phyloP scores from a whole-genome alignment of 345 rosid genomes.

The Ricinus communis region DNA sequence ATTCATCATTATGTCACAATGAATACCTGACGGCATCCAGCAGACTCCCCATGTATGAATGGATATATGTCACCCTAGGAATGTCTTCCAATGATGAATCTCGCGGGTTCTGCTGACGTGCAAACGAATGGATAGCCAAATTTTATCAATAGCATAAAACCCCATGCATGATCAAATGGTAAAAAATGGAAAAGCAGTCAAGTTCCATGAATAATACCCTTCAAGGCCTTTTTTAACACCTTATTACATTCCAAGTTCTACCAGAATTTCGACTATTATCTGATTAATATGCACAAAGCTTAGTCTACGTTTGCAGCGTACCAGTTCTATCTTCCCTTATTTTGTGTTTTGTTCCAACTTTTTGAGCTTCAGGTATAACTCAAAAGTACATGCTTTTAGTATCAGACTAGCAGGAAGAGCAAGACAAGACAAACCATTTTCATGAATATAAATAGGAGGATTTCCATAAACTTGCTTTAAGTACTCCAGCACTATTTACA shows the following conservation, averaged over 20 bases:
- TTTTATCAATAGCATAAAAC: background rate
- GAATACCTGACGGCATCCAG: conserved; percentile 51
- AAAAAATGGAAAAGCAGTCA: too few species aligned
- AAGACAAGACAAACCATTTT: conserved; percentile 44
- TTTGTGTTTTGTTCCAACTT: too few species aligned
- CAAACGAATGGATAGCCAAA: background rate
- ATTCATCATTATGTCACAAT: background rate
- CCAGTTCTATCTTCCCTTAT: too few species aligned
- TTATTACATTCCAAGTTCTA: too few species aligned
- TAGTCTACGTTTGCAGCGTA: too few species aligned
- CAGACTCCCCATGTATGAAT: conserved; percentile 42
- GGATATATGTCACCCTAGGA: conserved; percentile 41
- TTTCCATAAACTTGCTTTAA: conserved; percentile 40
- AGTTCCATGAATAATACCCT: background rate
- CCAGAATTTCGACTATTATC: too few species aligned
- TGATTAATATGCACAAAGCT: too few species aligned
- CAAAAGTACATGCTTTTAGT: too few species aligned
- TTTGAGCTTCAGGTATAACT: too few species aligned
- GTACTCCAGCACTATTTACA: conserved; percentile 35
- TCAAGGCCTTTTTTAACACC: too few species aligned
- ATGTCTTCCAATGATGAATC: conserved; percentile 45
- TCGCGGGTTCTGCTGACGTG: conserved; percentile 46
- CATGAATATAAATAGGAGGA: conserved; percentile 44
- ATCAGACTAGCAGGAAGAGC: too few species aligned
- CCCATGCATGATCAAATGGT: background rate